Conservation (phyloP, 1,284 basidiomycete species). For the Cystobasidium slooffiae region DNA sequence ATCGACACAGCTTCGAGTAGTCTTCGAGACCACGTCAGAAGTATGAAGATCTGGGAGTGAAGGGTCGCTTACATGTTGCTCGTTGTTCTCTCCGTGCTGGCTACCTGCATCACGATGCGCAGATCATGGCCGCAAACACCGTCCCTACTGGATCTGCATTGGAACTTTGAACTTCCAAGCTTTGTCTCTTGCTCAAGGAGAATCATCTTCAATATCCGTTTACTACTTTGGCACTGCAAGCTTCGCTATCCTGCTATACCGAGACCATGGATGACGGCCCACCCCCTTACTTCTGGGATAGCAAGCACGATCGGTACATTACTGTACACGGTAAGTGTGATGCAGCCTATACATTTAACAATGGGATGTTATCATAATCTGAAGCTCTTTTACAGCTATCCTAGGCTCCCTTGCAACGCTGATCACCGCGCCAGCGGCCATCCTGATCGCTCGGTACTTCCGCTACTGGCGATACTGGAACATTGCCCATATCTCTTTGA, state of each 20-base stretch:
- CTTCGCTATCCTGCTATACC: neutral
- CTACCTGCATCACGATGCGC: too few species aligned
- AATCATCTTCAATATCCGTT: too few species aligned
- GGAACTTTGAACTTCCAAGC: too few species aligned
- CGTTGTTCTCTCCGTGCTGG: too few species aligned
- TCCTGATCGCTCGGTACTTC: slow-evolving; percentile 29
- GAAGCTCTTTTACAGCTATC: neutral
- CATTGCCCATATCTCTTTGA: slow-evolving; percentile 1
- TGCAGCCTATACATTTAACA: neutral
- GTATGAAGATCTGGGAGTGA: too few species aligned
- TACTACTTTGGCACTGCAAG: neutral
- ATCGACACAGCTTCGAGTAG: too few species aligned
- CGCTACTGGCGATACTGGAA: slow-evolving; percentile 29
- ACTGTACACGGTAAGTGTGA: slow-evolving; percentile 6
- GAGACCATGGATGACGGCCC: slow-evolving; percentile 17
- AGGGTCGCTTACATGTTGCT: too few species aligned
- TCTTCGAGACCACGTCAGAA: too few species aligned
- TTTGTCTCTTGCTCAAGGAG: too few species aligned
- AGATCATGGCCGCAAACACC: too few species aligned
- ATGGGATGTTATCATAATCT: neutral
- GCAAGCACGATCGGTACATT: slow-evolving; percentile 27
- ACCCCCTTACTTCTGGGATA: slow-evolving; percentile 7
- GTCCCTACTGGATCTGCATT: too few species aligned
- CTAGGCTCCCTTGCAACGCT: slow-evolving; percentile 26
- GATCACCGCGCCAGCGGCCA: slow-evolving; percentile 9